Evolutionary conservation across 805 yeast genomes (phyloP).

Genomic region (Ogataea glucozyma): DNA sequence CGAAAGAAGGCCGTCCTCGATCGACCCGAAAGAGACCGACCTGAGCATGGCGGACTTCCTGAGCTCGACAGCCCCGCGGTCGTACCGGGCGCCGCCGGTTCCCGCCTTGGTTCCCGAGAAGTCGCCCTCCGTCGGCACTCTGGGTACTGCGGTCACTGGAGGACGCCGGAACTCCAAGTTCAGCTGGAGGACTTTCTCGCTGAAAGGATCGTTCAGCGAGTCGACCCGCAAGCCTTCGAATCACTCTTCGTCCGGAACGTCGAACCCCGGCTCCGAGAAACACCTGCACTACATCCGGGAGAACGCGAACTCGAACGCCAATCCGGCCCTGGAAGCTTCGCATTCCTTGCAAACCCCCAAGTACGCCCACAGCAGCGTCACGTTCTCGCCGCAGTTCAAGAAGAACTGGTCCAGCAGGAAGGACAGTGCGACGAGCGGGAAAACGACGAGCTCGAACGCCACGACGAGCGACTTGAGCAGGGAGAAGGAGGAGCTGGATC

Average conservation of each 20-base stretch:
- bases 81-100: neutral
- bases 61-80: conserved; percentile 11
- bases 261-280: conserved; percentile 6
- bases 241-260: conserved; percentile 10
- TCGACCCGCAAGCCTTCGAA: conserved; percentile 17
- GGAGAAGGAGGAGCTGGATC: conserved; percentile 27
- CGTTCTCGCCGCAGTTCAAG: conserved; percentile 7
- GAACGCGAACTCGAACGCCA: conserved; percentile 4
- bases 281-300: conserved; percentile 14
- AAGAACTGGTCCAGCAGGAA: conserved; percentile 19
- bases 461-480: conserved; percentile 11
- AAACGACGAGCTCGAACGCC: conserved; percentile 13
- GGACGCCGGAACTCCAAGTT: conserved; percentile 29
- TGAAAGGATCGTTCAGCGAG: conserved; percentile 25
- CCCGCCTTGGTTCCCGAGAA: neutral
- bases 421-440: conserved; percentile 22
- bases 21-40: conserved; percentile 19
- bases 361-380: conserved; percentile 5
- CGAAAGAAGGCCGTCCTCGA: conserved; percentile 10
- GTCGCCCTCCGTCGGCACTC: conserved; percentile 2
- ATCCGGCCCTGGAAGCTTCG: too few relatives aligned
- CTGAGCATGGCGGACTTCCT: conserved; percentile 22
- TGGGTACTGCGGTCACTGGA: conserved; percentile 7
- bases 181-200: conserved; percentile 30
- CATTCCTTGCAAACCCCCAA: too few relatives aligned